Percentiles rank a stretch among this genome's conserved stretches.
Evolutionary conservation across 768 basidiomycete species (phyloP).

Genomic region (Tricholoma sp.): DNA sequence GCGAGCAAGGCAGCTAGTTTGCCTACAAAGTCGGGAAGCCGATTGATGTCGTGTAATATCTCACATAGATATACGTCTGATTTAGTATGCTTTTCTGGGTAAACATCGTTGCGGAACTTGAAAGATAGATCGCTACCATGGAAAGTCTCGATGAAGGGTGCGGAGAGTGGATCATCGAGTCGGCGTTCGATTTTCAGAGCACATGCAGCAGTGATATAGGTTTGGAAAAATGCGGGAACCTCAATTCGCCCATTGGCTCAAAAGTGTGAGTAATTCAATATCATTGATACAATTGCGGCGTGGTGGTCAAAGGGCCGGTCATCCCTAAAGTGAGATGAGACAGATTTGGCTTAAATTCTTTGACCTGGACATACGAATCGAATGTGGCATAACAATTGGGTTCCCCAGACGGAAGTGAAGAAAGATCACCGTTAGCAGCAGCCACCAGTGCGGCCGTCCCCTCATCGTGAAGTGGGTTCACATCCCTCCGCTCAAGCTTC

Average conservation of each 20-base stretch:
- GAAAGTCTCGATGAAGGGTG: background rate
- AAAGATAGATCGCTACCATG: background rate
- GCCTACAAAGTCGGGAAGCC: background rate
- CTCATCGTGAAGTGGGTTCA: no score
- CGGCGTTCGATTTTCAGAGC: background rate
- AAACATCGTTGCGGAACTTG: background rate
- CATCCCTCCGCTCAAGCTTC: background rate
- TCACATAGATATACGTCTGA: background rate
- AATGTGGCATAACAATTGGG: background rate
- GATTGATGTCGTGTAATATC: background rate
- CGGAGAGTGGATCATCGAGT: background rate
- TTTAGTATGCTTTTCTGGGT: background rate
- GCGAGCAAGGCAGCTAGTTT: background rate
- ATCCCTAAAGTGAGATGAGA: background rate
- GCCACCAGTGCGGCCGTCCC: background rate
- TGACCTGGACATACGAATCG: background rate
- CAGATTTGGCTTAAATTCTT: background rate
- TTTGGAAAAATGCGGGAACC: background rate
- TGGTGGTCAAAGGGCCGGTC: background rate
- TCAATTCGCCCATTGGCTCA: background rate
- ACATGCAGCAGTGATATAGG: background rate
- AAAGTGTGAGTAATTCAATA: background rate
- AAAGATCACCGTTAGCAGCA: background rate
- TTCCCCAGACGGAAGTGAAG: background rate
- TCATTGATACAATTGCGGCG: background rate